phyloP scores from a whole-genome alignment of 108 stramenopile species.

The Cyclotella baltica region DNA sequence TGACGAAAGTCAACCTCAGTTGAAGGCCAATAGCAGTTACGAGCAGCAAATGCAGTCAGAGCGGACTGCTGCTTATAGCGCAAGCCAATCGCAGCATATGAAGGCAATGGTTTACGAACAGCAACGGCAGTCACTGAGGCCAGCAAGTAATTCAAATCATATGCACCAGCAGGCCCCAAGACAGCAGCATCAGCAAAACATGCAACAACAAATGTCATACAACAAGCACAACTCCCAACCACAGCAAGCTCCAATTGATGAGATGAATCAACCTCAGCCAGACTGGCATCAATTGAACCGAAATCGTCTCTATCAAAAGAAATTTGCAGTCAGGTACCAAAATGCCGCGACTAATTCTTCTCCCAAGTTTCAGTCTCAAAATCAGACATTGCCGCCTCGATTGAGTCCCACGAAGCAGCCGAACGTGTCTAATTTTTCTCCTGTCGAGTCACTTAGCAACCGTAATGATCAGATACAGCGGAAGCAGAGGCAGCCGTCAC shows the following conservation, averaged over 20 bases:
- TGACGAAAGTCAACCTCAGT: neutral
- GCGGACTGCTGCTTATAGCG: too few relatives aligned
- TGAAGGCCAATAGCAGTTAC: neutral
- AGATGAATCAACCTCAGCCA: constrained; percentile 14
- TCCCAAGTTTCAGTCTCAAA: neutral
- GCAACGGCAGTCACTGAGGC: too few relatives aligned
- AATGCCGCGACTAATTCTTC: constrained; percentile 4
- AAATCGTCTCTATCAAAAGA: constrained; percentile 30
- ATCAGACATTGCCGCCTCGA: neutral
- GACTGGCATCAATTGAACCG: constrained; percentile 42
- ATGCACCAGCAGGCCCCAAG: neutral
- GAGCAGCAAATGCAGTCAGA: neutral
- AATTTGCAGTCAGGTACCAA: constrained; percentile 20
- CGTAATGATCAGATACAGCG: constrained; percentile 38
- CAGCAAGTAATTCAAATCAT: too few relatives aligned
- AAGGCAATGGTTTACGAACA: too few relatives aligned
- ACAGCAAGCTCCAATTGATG: neutral
- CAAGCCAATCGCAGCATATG: too few relatives aligned
- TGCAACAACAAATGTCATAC: neutral
- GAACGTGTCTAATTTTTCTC: constrained; percentile 23
- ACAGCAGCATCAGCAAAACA: neutral
- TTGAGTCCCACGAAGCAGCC: neutral
- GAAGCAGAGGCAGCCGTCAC: constrained; percentile 1
- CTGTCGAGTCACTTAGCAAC: constrained; percentile 15
- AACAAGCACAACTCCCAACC: neutral